Base-by-base conservation (phyloP, 2,329 filamentous ascomycete species). In the Fusarium temperatum region DNA sequence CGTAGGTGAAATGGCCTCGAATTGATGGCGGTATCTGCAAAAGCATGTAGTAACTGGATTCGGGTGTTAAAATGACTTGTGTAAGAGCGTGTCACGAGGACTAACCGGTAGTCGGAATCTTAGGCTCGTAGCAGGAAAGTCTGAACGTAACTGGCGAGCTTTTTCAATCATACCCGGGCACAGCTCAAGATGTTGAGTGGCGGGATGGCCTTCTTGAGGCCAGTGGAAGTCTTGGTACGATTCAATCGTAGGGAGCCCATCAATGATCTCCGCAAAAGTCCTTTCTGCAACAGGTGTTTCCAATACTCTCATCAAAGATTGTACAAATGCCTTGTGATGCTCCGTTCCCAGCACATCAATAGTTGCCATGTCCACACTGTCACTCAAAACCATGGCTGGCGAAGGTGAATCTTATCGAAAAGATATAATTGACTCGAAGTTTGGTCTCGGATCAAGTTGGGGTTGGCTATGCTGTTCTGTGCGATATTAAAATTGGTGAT, bases 251-350 rank as follows among this genome's bases (percentile, higher is more conserved):
- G 71, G 71, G 1, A 74, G 24, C 1, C 70, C 70, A 17, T 73
- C 71, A 38, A 74, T 41, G 14, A 74, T 74, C 36, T 74, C 28
- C 0, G 66, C 66, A 1, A 50, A 63, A 0, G 70, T 62, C 12
- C 26, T 24, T n/a, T 60, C 70, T 7, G 42, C 45, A 0, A 47
- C 10, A 3, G 54, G 24, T 24, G 68, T 66, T 11, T 47, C 42
- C 15, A 70, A 1, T 5, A 70, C 14, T 26, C 50, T 64, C 12
- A 0, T 4, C 7, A 70, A 3, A 8, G 59, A 18, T 42, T 28
- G 26, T 2, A 26, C 22, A 2, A 69, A 53, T 22, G 53, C 53
- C 2, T 59, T 3, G 0, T 4, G 26, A 30, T 47, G 41, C 9
- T 2, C 1, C 6, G 17, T 32, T 3, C 4, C 30, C 17, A 58